Evolutionary conservation across 148 eudicot genomes (phyloP).

Genomic region (Spergularia marina): DNA sequence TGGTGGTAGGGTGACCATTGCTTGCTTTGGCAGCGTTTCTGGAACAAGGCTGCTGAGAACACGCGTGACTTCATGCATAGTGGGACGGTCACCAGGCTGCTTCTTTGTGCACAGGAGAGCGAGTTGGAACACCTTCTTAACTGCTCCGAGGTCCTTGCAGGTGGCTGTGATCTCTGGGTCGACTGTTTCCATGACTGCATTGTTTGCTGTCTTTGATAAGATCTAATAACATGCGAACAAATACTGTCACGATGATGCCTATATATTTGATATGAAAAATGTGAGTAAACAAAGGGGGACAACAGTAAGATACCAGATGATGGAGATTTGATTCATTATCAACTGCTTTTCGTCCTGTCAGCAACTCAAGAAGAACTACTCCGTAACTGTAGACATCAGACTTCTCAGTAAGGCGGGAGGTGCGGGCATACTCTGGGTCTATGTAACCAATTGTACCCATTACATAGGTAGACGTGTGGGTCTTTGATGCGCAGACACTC

Average conservation of each 20-base stretch:
- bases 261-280: too few relatives aligned
- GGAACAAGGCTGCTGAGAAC: slow-evolving; percentile 71
- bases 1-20: slow-evolving; percentile 17
- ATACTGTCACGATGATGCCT: not conserved
- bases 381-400: slow-evolving; percentile 98
- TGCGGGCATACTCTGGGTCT: slow-evolving; percentile 97
- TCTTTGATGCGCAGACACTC: slow-evolving; percentile 67
- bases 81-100: slow-evolving; percentile 88
- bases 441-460: slow-evolving; percentile 98
- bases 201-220: slow-evolving; percentile 77
- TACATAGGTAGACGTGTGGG: slow-evolving; percentile 86
- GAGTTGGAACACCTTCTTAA: slow-evolving; percentile 89
- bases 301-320: slow-evolving; percentile 53
- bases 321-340: slow-evolving; percentile 94
- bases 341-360: slow-evolving; percentile 92
- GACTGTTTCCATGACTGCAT: slow-evolving; percentile 93
- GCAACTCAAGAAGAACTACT: slow-evolving; percentile 82
- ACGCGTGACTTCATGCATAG: slow-evolving; percentile 94
- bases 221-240: slow-evolving; percentile 39
- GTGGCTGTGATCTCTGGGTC: slow-evolving; percentile 67
- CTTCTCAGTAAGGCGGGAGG: slow-evolving; percentile 94
- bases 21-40: slow-evolving; percentile 33
- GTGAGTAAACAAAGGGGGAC: too few relatives aligned
- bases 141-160: slow-evolving; percentile 77
- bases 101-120: slow-evolving; percentile 89